phyloP scores from a whole-genome alignment of 805 yeast species.

The Hanseniaspora valbyensis region DNA sequence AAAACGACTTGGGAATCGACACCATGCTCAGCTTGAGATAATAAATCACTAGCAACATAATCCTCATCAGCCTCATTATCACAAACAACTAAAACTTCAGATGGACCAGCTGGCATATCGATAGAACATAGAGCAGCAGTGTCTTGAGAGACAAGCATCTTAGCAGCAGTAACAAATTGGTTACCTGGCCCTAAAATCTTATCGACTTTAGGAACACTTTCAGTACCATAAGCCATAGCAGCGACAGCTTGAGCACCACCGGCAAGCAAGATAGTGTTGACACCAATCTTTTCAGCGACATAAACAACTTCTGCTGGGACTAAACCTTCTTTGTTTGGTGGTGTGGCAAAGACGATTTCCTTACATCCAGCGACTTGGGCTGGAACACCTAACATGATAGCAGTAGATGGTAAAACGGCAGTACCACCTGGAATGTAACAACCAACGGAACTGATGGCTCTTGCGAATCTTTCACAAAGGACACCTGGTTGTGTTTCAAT shows the following conservation, averaged over 20 bases:
- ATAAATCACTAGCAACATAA: conserved; percentile 90
- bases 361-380: conserved; percentile 96
- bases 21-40: conserved; percentile 99
- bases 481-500: conserved; percentile 96
- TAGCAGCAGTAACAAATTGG: conserved; percentile 98
- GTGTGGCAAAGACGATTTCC: conserved; percentile 85
- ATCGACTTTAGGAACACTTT: conserved; percentile 82
- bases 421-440: conserved; percentile 98
- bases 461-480: conserved; percentile 82
- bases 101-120: conserved; percentile 99
- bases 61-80: conserved; percentile 83
- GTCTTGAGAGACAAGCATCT: conserved; percentile 93
- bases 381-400: conserved; percentile 96
- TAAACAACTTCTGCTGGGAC: conserved; percentile 95
- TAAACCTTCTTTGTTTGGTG: conserved; percentile 77
- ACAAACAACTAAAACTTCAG: conserved; percentile 93
- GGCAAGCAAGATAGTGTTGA: conserved; percentile 78
- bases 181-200: conserved; percentile 98
- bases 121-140: conserved; percentile 89
- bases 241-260: conserved; percentile 99
- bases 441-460: conserved; percentile 91
- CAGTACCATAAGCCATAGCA: conserved; percentile 98
- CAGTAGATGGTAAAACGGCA: conserved; percentile 94
- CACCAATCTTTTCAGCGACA: conserved; percentile 93
- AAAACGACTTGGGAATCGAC: conserved; percentile 93